Evolutionary conservation across 2,329 filamentous ascomycete species (phyloP).

Genomic region (Daldinia sp.): DNA sequence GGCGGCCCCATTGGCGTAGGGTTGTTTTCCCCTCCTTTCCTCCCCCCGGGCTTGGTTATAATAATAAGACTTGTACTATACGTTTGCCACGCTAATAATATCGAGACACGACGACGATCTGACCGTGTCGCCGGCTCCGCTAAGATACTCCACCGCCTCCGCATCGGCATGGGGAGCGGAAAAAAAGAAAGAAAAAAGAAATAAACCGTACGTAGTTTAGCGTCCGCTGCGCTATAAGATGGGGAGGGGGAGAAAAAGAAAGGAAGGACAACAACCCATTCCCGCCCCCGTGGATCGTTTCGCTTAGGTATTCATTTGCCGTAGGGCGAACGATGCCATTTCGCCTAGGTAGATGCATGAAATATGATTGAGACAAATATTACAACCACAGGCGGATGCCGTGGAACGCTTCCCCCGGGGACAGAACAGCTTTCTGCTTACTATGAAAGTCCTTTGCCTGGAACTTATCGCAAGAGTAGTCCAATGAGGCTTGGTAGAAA

Average conservation of each 20-base stretch:
- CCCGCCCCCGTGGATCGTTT: constrained; percentile 30
- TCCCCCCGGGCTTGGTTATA: constrained; percentile 16
- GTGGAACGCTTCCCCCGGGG: constrained; percentile 30
- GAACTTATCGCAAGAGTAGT: constrained; percentile 10
- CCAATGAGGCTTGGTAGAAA: constrained; percentile 26
- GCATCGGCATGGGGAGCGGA: constrained; percentile 36
- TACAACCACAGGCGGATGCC: constrained; percentile 35
- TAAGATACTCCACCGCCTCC: constrained; percentile 37
- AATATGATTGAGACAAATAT: constrained; percentile 38
- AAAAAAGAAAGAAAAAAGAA: constrained; percentile 30
- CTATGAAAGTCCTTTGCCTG: constrained; percentile 16
- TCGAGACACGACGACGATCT: constrained; percentile 40
- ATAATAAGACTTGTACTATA: constrained; percentile 27
- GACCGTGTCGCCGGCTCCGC: constrained; percentile 40
- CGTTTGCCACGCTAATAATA: constrained; percentile 38
- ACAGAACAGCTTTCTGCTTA: constrained; percentile 32
- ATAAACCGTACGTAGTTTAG: constrained; percentile 17
- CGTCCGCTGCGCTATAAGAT: constrained; percentile 38
- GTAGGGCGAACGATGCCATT: constrained; percentile 7
- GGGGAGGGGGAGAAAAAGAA: neutral
- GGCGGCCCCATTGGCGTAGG: constrained; percentile 25
- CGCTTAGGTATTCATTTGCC: constrained; percentile 35
- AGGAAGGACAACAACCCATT: neutral
- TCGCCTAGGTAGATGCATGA: constrained; percentile 9
- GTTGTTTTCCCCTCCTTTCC: neutral